phyloP scores from a whole-genome alignment of 805 yeast species.

The Torulaspora maleeae region DNA sequence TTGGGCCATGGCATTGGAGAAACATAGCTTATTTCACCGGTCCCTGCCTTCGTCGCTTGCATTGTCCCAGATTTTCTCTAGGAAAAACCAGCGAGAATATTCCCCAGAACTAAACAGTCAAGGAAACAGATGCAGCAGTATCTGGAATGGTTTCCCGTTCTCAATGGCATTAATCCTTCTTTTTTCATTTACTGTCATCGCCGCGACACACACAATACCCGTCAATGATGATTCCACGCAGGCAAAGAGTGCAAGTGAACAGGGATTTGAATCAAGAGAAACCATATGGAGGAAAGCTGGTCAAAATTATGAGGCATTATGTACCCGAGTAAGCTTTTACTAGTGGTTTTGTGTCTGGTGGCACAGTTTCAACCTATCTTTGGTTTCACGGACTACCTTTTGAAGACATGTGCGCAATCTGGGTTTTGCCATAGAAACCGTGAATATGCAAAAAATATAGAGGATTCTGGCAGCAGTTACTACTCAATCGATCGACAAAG shows the following conservation, averaged over 20 bases:
- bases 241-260: not conserved
- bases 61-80: not conserved
- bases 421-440: constrained; percentile 84
- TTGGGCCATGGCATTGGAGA: not conserved
- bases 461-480: constrained; percentile 33
- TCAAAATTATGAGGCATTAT: not conserved
- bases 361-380: constrained; percentile 3
- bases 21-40: not conserved
- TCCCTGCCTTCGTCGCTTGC: not conserved
- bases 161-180: not conserved
- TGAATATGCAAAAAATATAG: constrained; percentile 50
- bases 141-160: not conserved
- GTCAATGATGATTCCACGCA: not conserved
- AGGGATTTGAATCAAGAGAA: not conserved
- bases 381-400: constrained; percentile 60
- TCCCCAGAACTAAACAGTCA: not conserved
- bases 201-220: not conserved
- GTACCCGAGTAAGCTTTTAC: not conserved
- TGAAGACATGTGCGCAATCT: constrained; percentile 71
- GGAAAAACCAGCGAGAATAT: too few species aligned
- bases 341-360: not conserved
- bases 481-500: constrained; percentile 41
- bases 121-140: not conserved
- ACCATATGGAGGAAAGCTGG: not conserved
- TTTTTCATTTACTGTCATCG: not conserved